A percentile compares a stretch with the other conserved stretches of the same genome.
Conservation (phyloP, 2,329 filamentous ascomycete species). For the Nothophaeocryptopus gaeumannii region DNA sequence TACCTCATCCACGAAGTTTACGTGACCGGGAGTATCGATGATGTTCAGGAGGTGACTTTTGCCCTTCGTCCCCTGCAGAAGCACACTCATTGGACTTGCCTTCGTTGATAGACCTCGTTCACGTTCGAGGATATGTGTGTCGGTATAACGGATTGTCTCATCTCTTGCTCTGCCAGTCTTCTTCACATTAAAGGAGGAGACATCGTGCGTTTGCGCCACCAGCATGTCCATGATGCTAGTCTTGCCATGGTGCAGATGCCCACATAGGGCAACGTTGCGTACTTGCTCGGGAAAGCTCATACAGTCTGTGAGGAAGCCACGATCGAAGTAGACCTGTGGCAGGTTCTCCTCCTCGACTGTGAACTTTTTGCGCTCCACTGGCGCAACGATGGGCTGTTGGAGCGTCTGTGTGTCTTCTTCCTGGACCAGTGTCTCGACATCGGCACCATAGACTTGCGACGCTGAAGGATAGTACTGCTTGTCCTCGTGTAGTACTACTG, state of each 20-base stretch:
- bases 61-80: slow-evolving; percentile 80
- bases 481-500: slow-evolving; percentile 96
- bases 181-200: slow-evolving; percentile 73
- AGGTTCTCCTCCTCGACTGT: slow-evolving; percentile 90
- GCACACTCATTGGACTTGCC: slow-evolving; percentile 87
- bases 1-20: slow-evolving; percentile 98
- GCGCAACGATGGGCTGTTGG: slow-evolving; percentile 87
- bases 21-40: slow-evolving; percentile 92
- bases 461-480: slow-evolving; percentile 99
- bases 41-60: slow-evolving; percentile 96
- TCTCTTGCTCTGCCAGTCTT: slow-evolving; percentile 77
- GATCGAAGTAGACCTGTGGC: slow-evolving; percentile 80
- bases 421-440: slow-evolving; percentile 93
- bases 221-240: slow-evolving; percentile 98
- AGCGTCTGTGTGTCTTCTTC: slow-evolving; percentile 96
- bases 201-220: slow-evolving; percentile 90
- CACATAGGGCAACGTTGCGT: slow-evolving; percentile 85
- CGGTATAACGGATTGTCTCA: slow-evolving; percentile 91
- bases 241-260: slow-evolving; percentile 95
- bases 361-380: slow-evolving; percentile 93
- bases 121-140: slow-evolving; percentile 83
- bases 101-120: slow-evolving; percentile 91
- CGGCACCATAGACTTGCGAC: slow-evolving; percentile 87
- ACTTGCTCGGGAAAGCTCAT: slow-evolving; percentile 96
- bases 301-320: slow-evolving; percentile 89